Base-by-base conservation (phyloP, 768 basidiomycete genomes). In the Coprinopsis strossmayeri region DNA sequence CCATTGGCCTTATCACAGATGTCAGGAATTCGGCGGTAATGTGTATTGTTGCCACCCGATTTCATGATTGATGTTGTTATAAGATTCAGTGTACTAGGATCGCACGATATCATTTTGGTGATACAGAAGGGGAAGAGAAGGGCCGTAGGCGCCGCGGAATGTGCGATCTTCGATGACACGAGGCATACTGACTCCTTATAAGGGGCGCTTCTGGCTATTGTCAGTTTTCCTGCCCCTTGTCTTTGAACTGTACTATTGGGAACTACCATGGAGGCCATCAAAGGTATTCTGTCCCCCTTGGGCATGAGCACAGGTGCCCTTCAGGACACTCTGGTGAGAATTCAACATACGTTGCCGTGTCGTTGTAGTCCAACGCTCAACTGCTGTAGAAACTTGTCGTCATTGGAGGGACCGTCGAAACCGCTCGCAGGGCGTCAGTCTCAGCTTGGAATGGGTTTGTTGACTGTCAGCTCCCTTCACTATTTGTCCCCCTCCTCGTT, bases 381-480 rank as follows among this genome's bases (percentile, higher is more conserved):
- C 23, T 5, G 9, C 24, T 26, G 5, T 18, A 90, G 89, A 91
- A 89, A 86, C 75, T 90, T 21, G 89, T 92, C 27, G 89, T 92
- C 58, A 86, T 92, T 60, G 89, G 90, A 20, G 90, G 90, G 1
- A 91, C 90, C 0, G 84, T 91, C 18, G 89, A 91, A 62, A 91
- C 88, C 13, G 88, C 88, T 28, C 75, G 89, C 54, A 73, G 89
- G 38, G 84, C 79, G 15, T 90, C 87, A 10, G 71, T 87, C 24
- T 88, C 87, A 3, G 90, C 87, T 11, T 92, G 90, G 89, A 89
- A 86, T 63, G 87, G 87, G 30, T 91, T 92, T 60, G 77, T 92
- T 3, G 90, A 91, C 62, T 91, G 89, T 91, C 59, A 54, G 81
- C 53, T 9, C 51, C 34, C 18, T 28, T 13, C 5, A 5, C 25